phyloP scores from a whole-genome alignment of 495 filamentous ascomycete genomes.

The Lasiosphaeria hispida region DNA sequence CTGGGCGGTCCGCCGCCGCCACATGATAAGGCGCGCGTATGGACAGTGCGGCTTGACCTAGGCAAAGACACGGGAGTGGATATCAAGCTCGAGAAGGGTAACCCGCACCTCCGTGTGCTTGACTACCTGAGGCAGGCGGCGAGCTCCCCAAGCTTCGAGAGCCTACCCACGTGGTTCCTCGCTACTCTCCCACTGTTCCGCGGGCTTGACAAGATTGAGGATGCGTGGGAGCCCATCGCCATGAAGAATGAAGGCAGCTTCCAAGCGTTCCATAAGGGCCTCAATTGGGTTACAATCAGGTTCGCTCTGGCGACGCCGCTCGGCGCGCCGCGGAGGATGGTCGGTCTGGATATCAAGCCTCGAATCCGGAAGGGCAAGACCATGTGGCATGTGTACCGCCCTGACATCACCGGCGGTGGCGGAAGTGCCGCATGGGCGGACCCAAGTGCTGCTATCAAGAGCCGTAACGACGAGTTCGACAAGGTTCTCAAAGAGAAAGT shows the following conservation, averaged over 20 bases:
- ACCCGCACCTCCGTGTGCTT: conserved; percentile 73
- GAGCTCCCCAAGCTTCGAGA: conserved; percentile 46
- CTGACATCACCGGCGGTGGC: conserved; percentile 4
- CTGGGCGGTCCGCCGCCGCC: neutral
- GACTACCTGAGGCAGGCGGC: conserved; percentile 61
- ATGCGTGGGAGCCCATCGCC: conserved; percentile 33
- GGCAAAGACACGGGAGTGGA: conserved; percentile 29
- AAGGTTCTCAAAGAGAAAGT: conserved; percentile 33
- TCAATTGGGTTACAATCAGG: conserved; percentile 50
- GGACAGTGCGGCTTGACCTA: conserved; percentile 41
- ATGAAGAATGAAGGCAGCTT: conserved; percentile 38
- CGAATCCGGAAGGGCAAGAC: conserved; percentile 30
- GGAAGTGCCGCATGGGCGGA: neutral
- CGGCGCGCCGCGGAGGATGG: conserved; percentile 17
- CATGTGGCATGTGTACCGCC: conserved; percentile 43
- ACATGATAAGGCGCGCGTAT: conserved; percentile 20
- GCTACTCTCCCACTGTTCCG: conserved; percentile 66
- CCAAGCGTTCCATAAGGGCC: conserved; percentile 39
- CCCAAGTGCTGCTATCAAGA: neutral
- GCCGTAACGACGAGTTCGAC: conserved; percentile 42
- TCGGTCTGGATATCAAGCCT: conserved; percentile 41
- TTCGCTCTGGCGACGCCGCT: conserved; percentile 36
- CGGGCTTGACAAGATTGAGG: conserved; percentile 58
- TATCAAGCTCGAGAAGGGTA: conserved; percentile 59
- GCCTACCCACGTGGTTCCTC: conserved; percentile 40